Base-by-base conservation (phyloP, 495 filamentous ascomycete species). In the Lepraria neglecta region DNA sequence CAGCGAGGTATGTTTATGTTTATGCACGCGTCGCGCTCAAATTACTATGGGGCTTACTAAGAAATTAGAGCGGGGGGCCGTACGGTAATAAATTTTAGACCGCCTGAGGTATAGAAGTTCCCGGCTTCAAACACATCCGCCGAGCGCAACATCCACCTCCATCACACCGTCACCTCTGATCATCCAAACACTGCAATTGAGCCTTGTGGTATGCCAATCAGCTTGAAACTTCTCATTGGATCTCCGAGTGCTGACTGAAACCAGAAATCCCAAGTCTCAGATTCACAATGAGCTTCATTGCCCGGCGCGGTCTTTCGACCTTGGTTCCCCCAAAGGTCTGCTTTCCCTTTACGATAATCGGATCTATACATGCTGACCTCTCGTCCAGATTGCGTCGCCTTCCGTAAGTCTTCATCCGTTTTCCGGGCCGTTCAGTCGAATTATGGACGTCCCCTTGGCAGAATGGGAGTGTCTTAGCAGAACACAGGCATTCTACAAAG, bases 251-350 rank as follows among this genome's bases (percentile, higher is more conserved):
- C 58, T 60, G 7, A 44, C 28, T 4, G 10, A 0, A 45, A 7
- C 14, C 11, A 44, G 28, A 31, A 19, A 44, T 28, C 6, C 44
- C 28, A 21, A 28, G 27, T 6, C 15, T 31, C 6, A 33, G 27
- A 19, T 55, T 73, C 83, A 87, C 78, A 75, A 97, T 96, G 92
- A 96, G 91, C 79, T 91, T 82, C 84, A 83, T 94, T 69, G 80
- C 83, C 69, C 87, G 87, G 75, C 84, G 92, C 75, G 87, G 83
- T 82, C 87, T 99, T 71, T 97, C 95, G 71, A 96, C 95, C 81
- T 83, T 99, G 73, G 95, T 99, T 75, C 94, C 94, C 68, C 94
- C 94, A 67, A 97, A 97, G 88, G 92, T 92, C 84, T 65, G 83
- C 67, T 51, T 47, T 56, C 54, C 57, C 27, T 43, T 43, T 28